phyloP scores from a whole-genome alignment of 495 filamentous ascomycete genomes.

The Neurospora sp. region DNA sequence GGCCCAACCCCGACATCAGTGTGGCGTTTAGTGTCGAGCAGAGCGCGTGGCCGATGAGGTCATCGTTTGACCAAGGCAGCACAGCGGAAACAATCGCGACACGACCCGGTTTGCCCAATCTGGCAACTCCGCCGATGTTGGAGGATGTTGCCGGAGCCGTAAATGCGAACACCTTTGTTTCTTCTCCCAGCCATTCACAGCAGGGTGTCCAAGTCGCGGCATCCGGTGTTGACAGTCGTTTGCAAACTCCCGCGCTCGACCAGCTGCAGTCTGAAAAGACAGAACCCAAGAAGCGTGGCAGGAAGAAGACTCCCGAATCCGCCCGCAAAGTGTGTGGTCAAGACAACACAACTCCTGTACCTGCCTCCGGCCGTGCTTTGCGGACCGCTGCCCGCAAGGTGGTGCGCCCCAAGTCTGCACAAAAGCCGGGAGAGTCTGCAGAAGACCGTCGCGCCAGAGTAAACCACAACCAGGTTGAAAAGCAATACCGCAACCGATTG shows the following conservation, averaged over 20 bases:
- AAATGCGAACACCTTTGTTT: neutral
- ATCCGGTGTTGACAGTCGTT: neutral
- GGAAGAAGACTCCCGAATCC: neutral
- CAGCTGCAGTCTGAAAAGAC: neutral
- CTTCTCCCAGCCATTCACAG: neutral
- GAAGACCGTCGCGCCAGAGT: constrained; percentile 17
- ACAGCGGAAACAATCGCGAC: neutral
- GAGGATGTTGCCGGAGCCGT: neutral
- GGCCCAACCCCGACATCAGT: neutral
- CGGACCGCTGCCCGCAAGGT: constrained; percentile 9
- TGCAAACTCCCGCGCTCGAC: neutral
- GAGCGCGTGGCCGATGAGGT: neutral
- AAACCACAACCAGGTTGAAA: constrained; percentile 23
- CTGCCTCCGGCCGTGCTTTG: neutral
- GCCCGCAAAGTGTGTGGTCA: neutral
- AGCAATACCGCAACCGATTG: constrained; percentile 22
- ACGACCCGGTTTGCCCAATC: neutral
- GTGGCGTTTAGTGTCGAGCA: neutral
- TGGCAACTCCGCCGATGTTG: neutral
- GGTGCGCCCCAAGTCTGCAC: neutral
- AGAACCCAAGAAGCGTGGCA: neutral
- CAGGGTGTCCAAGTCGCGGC: neutral
- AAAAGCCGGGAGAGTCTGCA: constrained; percentile 9
- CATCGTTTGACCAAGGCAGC: neutral
- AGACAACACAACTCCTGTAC: neutral